Percentiles rank a stretch among this genome's conserved stretches.
phyloP scores from a whole-genome alignment of 179 eudicot species.

The Patellifolia procumbens region DNA sequence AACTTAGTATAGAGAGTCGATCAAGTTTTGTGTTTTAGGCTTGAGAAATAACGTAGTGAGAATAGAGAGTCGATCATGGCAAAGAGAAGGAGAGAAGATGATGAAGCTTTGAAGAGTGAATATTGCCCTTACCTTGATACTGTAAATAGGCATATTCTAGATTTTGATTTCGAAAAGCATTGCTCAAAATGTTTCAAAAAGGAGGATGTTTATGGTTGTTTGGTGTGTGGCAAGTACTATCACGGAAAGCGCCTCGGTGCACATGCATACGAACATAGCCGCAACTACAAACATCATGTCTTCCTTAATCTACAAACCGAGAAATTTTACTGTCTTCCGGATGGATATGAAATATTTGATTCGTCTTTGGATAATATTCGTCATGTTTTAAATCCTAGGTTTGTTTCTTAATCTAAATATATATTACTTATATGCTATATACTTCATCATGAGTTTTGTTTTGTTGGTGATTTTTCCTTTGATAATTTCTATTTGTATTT shows the following conservation, averaged over 20 bases:
- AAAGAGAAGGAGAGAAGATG: too few species aligned
- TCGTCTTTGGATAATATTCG: slow-evolving; percentile 86
- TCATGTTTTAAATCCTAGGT: slow-evolving; percentile 85
- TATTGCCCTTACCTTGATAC: too few species aligned
- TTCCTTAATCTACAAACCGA: slow-evolving; percentile 76
- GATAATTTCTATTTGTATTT: slow-evolving; percentile 6
- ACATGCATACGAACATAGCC: slow-evolving; percentile 84
- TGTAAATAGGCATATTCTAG: slow-evolving; percentile 35
- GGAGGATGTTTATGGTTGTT: slow-evolving; percentile 82
- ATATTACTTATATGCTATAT: too few species aligned
- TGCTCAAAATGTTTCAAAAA: slow-evolving; percentile 77
- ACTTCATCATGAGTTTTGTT: too few species aligned
- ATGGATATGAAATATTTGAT: slow-evolving; percentile 84
- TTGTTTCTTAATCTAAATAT: not conserved
- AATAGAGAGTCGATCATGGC: too few species aligned
- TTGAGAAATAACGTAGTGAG: too few species aligned
- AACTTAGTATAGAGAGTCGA: too few species aligned
- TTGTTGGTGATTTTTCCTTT: not conserved
- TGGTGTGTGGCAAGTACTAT: slow-evolving; percentile 88
- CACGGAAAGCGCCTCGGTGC: slow-evolving; percentile 87
- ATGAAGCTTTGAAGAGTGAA: too few species aligned
- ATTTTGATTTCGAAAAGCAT: slow-evolving; percentile 91
- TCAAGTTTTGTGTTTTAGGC: too few species aligned
- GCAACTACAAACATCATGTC: slow-evolving; percentile 87
- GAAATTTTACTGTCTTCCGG: slow-evolving; percentile 92